Evolutionary conservation across 2,329 filamentous ascomycete species (phyloP).

Genomic region (Geoglossum cookeanum): DNA sequence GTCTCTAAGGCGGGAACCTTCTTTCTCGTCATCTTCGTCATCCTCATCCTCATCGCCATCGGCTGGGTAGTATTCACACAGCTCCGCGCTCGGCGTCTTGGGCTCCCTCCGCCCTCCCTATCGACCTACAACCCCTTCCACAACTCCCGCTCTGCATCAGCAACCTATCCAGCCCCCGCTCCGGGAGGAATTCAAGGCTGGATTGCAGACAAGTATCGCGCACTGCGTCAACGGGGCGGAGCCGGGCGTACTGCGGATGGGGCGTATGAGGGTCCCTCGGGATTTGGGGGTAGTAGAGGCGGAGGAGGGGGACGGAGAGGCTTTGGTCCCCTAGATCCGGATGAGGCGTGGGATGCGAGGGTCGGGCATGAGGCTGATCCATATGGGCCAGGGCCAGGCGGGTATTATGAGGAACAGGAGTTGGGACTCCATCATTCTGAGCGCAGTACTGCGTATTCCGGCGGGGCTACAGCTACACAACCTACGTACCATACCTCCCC

Average conservation of each 20-base stretch:
- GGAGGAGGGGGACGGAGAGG: slow-evolving; percentile 28
- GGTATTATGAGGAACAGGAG: slow-evolving; percentile 63
- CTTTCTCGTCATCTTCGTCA: slow-evolving; percentile 51
- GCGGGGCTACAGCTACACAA: background rate
- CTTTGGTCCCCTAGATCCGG: slow-evolving; percentile 54
- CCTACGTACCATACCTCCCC: background rate
- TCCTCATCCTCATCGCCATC: slow-evolving; percentile 35
- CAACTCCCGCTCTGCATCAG: slow-evolving; percentile 22
- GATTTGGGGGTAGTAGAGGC: slow-evolving; percentile 17
- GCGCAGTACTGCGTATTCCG: too few species aligned
- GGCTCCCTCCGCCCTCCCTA: slow-evolving; percentile 51
- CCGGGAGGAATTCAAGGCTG: slow-evolving; percentile 50
- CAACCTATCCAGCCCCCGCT: slow-evolving; percentile 33
- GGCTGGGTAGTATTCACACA: slow-evolving; percentile 56
- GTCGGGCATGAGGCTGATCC: slow-evolving; percentile 54
- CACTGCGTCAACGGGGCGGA: slow-evolving; percentile 41
- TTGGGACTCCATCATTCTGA: slow-evolving; percentile 30
- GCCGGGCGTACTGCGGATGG: slow-evolving; percentile 43
- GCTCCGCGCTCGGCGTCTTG: slow-evolving; percentile 51
- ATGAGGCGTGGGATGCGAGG: slow-evolving; percentile 70
- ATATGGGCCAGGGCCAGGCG: slow-evolving; percentile 34
- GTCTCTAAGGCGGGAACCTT: slow-evolving; percentile 37
- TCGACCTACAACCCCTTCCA: slow-evolving; percentile 48
- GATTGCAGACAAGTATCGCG: slow-evolving; percentile 46
- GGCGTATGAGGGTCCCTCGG: slow-evolving; percentile 44